Base-by-base conservation (phyloP, 1,284 basidiomycete species). In the Xanthoconium separans region DNA sequence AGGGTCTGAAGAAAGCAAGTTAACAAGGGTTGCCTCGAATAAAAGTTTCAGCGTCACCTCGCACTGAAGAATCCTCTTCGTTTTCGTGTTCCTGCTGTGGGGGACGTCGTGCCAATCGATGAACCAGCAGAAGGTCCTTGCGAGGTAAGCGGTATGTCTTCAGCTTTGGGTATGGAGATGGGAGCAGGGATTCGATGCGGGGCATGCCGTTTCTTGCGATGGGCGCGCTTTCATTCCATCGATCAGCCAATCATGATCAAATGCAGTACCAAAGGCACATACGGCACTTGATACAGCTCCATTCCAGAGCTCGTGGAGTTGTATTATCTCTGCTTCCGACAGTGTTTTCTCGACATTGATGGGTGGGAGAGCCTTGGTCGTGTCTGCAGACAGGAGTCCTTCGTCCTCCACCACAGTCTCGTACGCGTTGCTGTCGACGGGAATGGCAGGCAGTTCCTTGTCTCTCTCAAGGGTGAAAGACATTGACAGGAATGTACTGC, bases 221-320 rank as follows among this genome's bases (percentile, higher is more conserved):
- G 57, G 16, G 60, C 58, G 37, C 58, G 66, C 66, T 71, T 52
- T 48, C 18, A 6, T 37, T 41, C n/a, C 12, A 4, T 29, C 18
- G 6, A 45, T 58, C 37, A 65, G 46, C 40, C 16, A 31, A 22
- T n/a, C 12, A 11, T 3, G 13, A 7, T 11, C 24, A 12, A 20
- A 16, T 27, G 15, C 16, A 37, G n/a, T 13, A 20, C 33, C 24
- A n/a, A 29, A 20, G 18, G 33, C 29, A 50, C 62, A 48, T 34
- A 62, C 61, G 29, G 65, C 59, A 30, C 57, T 58, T 6, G 58
- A 44, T 20, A 57, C 57, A 1, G 69, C 61, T 13, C 47, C 68
- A 16, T 68, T 69, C 66, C 66, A 71, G 22, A 61, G 54, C 11
- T 59, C 57, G 40, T 57, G 63, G 20, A 69, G 36, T 27, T 44